These are phyloP conservation scores for Tephrocybe sp. DNA, from an alignment of 768 basidiomycete species.

Conservation along the genomic window DNA sequence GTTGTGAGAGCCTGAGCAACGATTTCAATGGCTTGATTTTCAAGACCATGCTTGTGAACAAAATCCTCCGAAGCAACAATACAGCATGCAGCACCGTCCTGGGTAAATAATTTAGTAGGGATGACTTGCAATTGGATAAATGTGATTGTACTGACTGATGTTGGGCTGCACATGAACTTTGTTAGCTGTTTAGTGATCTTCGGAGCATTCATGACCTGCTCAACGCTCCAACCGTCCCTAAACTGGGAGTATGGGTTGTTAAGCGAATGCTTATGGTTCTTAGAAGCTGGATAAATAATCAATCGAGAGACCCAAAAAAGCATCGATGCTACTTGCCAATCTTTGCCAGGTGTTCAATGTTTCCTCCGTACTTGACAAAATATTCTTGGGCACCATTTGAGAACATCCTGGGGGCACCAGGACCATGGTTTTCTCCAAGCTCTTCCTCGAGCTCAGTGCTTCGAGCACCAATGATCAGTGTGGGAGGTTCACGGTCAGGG, in stretches of 20 bases:
- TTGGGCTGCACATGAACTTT: conserved; percentile 86
- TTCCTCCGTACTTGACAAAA: conserved; percentile 67
- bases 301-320: too few relatives aligned
- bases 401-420: conserved; percentile 71
- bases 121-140: neutral
- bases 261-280: conserved; percentile 80
- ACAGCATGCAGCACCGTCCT: conserved; percentile 78
- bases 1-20: conserved; percentile 64
- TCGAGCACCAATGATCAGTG: conserved; percentile 39
- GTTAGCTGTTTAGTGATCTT: conserved; percentile 74
- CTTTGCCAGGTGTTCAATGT: too few relatives aligned
- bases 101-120: neutral
- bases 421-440: conserved; percentile 66
- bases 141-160: conserved; percentile 65
- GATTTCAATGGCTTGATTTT: conserved; percentile 88
- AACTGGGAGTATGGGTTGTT: conserved; percentile 90
- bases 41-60: conserved; percentile 64
- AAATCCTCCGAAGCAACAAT: conserved; percentile 79
- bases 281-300: conserved; percentile 52
- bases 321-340: too few relatives aligned
- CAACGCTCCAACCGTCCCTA: conserved; percentile 69
- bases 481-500: conserved; percentile 52
- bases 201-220: conserved; percentile 63
- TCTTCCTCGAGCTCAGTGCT: conserved; percentile 46
- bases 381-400: conserved; percentile 76